A percentile compares a stretch with the other conserved stretches of the same genome.
These are phyloP conservation scores for Alternaria metachromatica DNA, from an alignment of 2,329 filamentous ascomycete species.

Conservation along the genomic window DNA sequence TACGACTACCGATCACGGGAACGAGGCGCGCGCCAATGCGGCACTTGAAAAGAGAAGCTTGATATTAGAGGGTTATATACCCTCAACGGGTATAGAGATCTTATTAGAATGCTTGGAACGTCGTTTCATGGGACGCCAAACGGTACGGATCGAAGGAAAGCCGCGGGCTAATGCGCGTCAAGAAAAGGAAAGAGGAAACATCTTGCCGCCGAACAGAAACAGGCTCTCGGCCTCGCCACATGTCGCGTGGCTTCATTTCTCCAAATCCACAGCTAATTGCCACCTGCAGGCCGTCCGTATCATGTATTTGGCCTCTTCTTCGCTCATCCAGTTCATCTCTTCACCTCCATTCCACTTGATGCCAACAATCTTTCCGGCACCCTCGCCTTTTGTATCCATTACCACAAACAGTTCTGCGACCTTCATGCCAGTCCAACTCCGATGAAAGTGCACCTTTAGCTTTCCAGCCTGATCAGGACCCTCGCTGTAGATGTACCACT, in stretches of 20 bases:
- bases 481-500: slow-evolving; percentile 46
- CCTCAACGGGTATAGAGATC: not conserved
- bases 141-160: not conserved
- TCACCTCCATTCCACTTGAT: slow-evolving; percentile 43
- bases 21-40: not conserved
- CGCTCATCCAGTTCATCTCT: slow-evolving; percentile 35
- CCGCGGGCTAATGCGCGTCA: not conserved
- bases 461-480: slow-evolving; percentile 43
- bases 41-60: not conserved
- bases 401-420: slow-evolving; percentile 45
- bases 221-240: not conserved
- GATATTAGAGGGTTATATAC: not conserved
- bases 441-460: slow-evolving; percentile 45
- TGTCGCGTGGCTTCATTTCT: slow-evolving; percentile 60
- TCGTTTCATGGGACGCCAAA: not conserved
- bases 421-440: slow-evolving; percentile 42
- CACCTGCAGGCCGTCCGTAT: slow-evolving; percentile 32
- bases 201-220: not conserved
- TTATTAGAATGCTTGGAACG: not conserved
- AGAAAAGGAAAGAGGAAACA: slow-evolving; percentile 1
- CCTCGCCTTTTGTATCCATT: slow-evolving; percentile 44
- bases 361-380: slow-evolving; percentile 44
- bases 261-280: slow-evolving; percentile 33
- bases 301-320: slow-evolving; percentile 39
- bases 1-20: not conserved